These are phyloP conservation scores for Cadophora sp. DNA, from an alignment of 2,329 filamentous ascomycete genomes.

Conservation along the genomic window DNA sequence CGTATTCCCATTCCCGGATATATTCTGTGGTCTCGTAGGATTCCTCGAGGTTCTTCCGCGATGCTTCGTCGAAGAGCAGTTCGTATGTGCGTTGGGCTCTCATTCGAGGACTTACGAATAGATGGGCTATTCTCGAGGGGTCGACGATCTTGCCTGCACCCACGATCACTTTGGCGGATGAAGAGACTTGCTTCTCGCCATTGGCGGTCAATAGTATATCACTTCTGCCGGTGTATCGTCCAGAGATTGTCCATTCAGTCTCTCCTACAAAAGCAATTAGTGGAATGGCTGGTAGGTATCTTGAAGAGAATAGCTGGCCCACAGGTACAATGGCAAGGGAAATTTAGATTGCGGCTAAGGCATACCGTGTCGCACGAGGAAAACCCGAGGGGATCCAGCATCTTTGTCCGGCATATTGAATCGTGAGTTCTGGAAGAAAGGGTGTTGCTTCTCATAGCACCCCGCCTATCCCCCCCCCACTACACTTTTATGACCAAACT, in stretches of 20 bases:
- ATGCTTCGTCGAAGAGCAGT: slow-evolving; percentile 49
- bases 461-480: background rate
- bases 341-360: slow-evolving; percentile 7
- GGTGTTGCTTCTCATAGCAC: background rate
- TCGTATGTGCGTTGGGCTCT: slow-evolving; percentile 55
- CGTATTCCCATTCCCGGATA: slow-evolving; percentile 60
- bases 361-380: slow-evolving; percentile 50
- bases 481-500: background rate
- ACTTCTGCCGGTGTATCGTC: slow-evolving; percentile 53
- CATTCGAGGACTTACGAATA: slow-evolving; percentile 55
- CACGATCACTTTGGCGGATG: slow-evolving; percentile 51
- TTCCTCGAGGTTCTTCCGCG: slow-evolving; percentile 33
- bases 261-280: slow-evolving; percentile 45
- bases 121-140: slow-evolving; percentile 51
- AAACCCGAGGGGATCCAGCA: slow-evolving; percentile 48
- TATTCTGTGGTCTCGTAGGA: slow-evolving; percentile 49
- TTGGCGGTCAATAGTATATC: slow-evolving; percentile 50
- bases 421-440: background rate
- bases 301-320: background rate
- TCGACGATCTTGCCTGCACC: slow-evolving; percentile 56
- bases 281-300: background rate
- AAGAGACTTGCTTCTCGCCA: slow-evolving; percentile 52
- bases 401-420: slow-evolving; percentile 47
- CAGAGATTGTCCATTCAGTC: slow-evolving; percentile 55
- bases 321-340: background rate